A percentile compares a stretch with the other conserved stretches of the same genome.
Conservation (phyloP, 805 yeast genomes). For the Hemisphaericaspora nanyangensis region DNA sequence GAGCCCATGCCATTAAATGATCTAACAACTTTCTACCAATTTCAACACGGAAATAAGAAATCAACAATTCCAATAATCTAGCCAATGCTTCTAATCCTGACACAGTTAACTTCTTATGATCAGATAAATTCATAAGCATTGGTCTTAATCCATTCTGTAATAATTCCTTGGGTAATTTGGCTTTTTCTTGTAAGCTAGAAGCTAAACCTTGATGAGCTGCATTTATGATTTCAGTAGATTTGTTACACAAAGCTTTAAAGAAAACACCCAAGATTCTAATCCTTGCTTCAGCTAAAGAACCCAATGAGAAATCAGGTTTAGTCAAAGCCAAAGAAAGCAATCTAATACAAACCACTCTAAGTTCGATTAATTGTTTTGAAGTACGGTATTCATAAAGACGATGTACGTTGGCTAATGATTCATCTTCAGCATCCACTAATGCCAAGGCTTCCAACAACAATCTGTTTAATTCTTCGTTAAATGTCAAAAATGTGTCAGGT, state of each 20-base stretch:
- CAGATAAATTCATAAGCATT: conserved; percentile 90
- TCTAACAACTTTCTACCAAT: conserved; percentile 91
- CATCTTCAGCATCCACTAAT: conserved; percentile 96
- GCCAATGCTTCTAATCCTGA: conserved; percentile 91
- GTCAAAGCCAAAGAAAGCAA: conserved; percentile 79
- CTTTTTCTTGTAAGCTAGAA: conserved; percentile 77
- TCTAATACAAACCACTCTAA: conserved; percentile 86
- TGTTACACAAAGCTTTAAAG: conserved; percentile 86
- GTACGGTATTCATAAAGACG: conserved; percentile 83
- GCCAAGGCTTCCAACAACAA: conserved; percentile 87
- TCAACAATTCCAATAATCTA: conserved; percentile 75
- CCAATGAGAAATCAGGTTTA: conserved; percentile 75
- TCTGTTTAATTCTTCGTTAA: conserved; percentile 85
- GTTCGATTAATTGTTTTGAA: conserved; percentile 78
- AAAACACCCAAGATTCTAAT: conserved; percentile 87
- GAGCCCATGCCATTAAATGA: conserved; percentile 95
- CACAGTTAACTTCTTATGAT: conserved; percentile 84
- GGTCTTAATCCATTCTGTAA: conserved; percentile 95
- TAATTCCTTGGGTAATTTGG: conserved; percentile 87
- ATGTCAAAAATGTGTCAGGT: conserved; percentile 76
- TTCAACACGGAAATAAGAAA: conserved; percentile 93
- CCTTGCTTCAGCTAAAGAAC: conserved; percentile 73
- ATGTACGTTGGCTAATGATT: conserved; percentile 84
- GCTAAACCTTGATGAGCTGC: conserved; percentile 91
- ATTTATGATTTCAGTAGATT: conserved; percentile 80